Percentiles rank a stretch among this genome's conserved stretches.
These are phyloP conservation scores for Coprinopsis strossmayeri DNA, from an alignment of 768 basidiomycete species.

Conservation along the genomic window DNA sequence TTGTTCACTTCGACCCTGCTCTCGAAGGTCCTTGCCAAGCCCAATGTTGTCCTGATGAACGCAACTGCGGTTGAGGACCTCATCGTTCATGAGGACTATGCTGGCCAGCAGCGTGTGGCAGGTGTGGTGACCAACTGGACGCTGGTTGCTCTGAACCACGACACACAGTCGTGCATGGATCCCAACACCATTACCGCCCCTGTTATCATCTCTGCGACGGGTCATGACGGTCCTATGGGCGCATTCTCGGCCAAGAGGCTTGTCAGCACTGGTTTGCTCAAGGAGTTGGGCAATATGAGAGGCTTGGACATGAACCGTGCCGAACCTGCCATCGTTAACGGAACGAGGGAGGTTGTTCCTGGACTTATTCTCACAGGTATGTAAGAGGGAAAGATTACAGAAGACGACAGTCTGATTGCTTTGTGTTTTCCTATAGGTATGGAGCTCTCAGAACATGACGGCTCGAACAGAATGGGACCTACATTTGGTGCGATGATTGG, in stretches of 20 bases:
- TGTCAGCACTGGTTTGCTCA: conserved; percentile 66
- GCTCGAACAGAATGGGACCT: conserved; percentile 71
- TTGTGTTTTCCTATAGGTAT: conserved; percentile 51
- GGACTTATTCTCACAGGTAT: conserved; percentile 69
- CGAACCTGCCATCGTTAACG: conserved; percentile 77
- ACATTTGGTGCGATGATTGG: conserved; percentile 80
- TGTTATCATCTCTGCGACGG: conserved; percentile 63
- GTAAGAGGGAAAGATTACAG: conserved; percentile 16
- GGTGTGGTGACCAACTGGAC: conserved; percentile 51
- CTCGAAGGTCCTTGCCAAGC: conserved; percentile 60
- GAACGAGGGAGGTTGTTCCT: conserved; percentile 69
- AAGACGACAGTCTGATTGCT: conserved; percentile 7
- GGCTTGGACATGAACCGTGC: conserved; percentile 77
- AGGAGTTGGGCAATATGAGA: conserved; percentile 74
- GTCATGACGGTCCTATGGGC: conserved; percentile 77
- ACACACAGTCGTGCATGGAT: conserved; percentile 75
- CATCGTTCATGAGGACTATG: conserved; percentile 57
- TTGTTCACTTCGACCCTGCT: conserved; percentile 75
- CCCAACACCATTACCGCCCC: conserved; percentile 81
- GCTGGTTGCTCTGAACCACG: conserved; percentile 52
- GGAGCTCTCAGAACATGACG: conserved; percentile 80
- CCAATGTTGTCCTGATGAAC: conserved; percentile 72
- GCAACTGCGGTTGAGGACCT: conserved; percentile 80
- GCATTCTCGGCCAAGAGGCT: conserved; percentile 78
- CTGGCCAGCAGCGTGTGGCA: conserved; percentile 42